phyloP scores from a whole-genome alignment of 2,329 filamentous ascomycete genomes.

The Colletotrichum chlorophyti region DNA sequence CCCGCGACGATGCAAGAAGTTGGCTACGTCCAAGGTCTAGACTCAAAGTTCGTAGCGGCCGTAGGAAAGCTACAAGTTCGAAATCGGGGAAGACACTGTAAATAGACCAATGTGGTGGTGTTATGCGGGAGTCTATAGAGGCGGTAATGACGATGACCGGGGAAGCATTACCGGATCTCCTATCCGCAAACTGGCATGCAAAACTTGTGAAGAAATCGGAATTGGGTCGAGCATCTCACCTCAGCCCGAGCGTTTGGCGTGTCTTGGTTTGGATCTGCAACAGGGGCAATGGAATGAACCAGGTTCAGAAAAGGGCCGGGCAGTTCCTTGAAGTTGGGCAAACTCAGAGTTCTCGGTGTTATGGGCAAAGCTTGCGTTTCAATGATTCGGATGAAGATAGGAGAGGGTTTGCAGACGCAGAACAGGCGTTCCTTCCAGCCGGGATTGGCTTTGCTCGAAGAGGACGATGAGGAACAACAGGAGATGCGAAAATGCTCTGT shows the following conservation, averaged over 20 bases:
- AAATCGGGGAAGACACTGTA: background rate
- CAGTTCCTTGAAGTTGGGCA: conserved; percentile 4
- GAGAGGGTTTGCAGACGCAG: background rate
- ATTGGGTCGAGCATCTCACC: conserved; percentile 3
- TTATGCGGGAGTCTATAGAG: background rate
- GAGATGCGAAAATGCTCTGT: too few species aligned
- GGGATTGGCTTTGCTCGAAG: conserved; percentile 7
- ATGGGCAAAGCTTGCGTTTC: conserved; percentile 11
- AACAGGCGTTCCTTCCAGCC: background rate
- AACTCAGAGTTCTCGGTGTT: conserved; percentile 2
- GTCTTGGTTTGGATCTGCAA: conserved; percentile 14
- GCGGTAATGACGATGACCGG: conserved; percentile 7
- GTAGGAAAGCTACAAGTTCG: too few species aligned
- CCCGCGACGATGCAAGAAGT: too few species aligned
- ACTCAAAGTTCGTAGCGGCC: too few species aligned
- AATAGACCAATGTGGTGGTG: too few species aligned
- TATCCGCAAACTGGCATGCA: background rate
- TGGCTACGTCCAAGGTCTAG: too few species aligned
- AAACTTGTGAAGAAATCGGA: conserved; percentile 13
- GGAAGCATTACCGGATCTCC: conserved; percentile 10
- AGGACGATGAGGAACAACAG: background rate
- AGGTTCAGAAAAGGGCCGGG: background rate
- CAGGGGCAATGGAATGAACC: conserved; percentile 7
- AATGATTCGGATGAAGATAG: conserved; percentile 23
- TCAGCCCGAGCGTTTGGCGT: conserved; percentile 18